Evolutionary conservation across 768 basidiomycete species (phyloP).

Genomic region (Galerina sulciceps): DNA sequence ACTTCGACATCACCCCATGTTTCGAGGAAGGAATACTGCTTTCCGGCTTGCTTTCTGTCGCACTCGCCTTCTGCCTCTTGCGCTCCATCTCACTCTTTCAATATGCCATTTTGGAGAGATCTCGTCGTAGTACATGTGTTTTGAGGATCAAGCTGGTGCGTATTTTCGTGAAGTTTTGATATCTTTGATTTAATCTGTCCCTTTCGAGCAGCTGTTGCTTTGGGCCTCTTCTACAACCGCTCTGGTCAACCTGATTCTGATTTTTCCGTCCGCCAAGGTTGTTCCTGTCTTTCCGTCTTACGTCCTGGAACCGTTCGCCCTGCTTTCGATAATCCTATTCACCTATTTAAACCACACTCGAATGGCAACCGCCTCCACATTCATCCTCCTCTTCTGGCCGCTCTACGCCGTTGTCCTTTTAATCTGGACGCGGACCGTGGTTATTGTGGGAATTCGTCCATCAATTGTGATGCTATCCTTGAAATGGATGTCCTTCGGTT

Average conservation of each 20-base stretch:
- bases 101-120: constrained; percentile 31
- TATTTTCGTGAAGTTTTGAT: constrained; percentile 10
- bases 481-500: constrained; percentile 42
- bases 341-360: constrained; percentile 74
- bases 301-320: constrained; percentile 59
- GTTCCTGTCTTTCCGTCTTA: constrained; percentile 55
- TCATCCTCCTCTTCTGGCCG: constrained; percentile 86
- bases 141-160: constrained; percentile 72
- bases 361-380: constrained; percentile 68
- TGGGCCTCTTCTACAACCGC: constrained; percentile 51
- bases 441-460: constrained; percentile 33
- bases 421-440: constrained; percentile 66
- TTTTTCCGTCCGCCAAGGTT: constrained; percentile 35
- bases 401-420: constrained; percentile 51
- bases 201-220: constrained; percentile 46
- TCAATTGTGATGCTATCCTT: constrained; percentile 43
- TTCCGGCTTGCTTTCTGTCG: constrained; percentile 49
- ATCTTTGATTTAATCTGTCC: not conserved
- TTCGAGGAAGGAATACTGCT: constrained; percentile 78
- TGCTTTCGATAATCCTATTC: constrained; percentile 51
- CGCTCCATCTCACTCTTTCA: constrained; percentile 36
- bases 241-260: constrained; percentile 41
- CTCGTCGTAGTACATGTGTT: constrained; percentile 53
- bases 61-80: constrained; percentile 46
- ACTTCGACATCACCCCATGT: constrained; percentile 82